These are phyloP conservation scores for Ganoderma sinense DNA, from an alignment of 1,284 basidiomycete genomes.

Conservation along the genomic window DNA sequence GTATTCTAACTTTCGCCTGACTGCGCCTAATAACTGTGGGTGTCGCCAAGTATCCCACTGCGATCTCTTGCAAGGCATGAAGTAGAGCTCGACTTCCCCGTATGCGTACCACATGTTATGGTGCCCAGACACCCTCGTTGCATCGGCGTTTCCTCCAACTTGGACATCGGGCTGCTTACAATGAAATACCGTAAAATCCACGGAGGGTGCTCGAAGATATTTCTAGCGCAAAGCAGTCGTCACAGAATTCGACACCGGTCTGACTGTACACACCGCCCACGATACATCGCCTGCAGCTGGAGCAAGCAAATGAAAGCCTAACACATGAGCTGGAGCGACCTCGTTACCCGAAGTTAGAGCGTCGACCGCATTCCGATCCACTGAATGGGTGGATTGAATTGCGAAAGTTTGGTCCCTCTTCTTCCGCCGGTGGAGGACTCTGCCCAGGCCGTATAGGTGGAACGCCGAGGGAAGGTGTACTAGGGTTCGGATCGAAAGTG, in stretches of 20 bases:
- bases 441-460: neutral
- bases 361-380: neutral
- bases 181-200: neutral
- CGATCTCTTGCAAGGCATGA: neutral
- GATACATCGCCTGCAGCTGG: neutral
- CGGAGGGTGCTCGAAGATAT: neutral
- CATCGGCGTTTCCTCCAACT: neutral
- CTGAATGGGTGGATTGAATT: neutral
- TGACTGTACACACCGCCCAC: neutral
- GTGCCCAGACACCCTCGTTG: neutral
- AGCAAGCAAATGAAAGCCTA: neutral
- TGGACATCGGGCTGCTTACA: neutral
- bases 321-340: neutral
- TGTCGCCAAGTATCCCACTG: neutral
- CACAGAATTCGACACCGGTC: neutral
- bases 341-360: neutral
- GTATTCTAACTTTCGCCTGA: neutral
- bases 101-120: neutral
- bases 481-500: neutral
- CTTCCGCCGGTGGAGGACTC: neutral
- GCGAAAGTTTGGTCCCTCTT: neutral
- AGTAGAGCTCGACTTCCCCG: neutral
- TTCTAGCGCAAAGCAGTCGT: neutral
- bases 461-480: neutral
- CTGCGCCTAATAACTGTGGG: neutral